These are phyloP conservation scores for Purpureocillium takamizusanense DNA, from an alignment of 2,329 filamentous ascomycete genomes.

Conservation along the genomic window DNA sequence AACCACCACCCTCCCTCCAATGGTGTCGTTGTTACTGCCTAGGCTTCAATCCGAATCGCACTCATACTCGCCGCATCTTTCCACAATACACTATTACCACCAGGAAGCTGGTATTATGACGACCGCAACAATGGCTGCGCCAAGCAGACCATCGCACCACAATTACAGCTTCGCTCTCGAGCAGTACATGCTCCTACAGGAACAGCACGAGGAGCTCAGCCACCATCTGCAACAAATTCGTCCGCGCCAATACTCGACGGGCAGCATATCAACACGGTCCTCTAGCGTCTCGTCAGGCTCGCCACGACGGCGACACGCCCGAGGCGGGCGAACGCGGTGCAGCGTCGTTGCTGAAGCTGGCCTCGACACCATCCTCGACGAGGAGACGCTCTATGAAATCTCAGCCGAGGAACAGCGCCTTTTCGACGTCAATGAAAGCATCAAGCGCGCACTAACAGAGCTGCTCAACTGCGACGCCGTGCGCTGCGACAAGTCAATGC, in stretches of 20 bases:
- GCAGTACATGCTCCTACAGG: slow-evolving; percentile 43
- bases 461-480: slow-evolving; percentile 51
- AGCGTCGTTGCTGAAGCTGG: slow-evolving; percentile 16
- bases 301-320: slow-evolving; percentile 24
- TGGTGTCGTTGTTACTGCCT: not conserved
- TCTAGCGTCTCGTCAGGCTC: slow-evolving; percentile 51
- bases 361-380: slow-evolving; percentile 35
- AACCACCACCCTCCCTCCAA: not conserved
- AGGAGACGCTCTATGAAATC: slow-evolving; percentile 38
- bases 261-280: slow-evolving; percentile 27
- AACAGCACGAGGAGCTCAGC: slow-evolving; percentile 44
- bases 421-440: slow-evolving; percentile 48
- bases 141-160: slow-evolving; percentile 12
- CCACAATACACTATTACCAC: not conserved
- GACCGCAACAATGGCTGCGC: slow-evolving; percentile 18
- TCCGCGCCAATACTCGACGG: slow-evolving; percentile 23
- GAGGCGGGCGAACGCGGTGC: slow-evolving; percentile 21
- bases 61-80: not conserved
- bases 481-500: slow-evolving; percentile 39
- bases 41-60: slow-evolving; percentile 5
- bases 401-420: slow-evolving; percentile 44
- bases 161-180: slow-evolving; percentile 40
- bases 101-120: not conserved
- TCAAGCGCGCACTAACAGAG: slow-evolving; percentile 53
- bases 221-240: slow-evolving; percentile 43